A percentile compares a stretch with the other conserved stretches of the same genome.
Evolutionary conservation across 441 rosid genomes (phyloP).

Genomic region (Geranium incanum): DNA sequence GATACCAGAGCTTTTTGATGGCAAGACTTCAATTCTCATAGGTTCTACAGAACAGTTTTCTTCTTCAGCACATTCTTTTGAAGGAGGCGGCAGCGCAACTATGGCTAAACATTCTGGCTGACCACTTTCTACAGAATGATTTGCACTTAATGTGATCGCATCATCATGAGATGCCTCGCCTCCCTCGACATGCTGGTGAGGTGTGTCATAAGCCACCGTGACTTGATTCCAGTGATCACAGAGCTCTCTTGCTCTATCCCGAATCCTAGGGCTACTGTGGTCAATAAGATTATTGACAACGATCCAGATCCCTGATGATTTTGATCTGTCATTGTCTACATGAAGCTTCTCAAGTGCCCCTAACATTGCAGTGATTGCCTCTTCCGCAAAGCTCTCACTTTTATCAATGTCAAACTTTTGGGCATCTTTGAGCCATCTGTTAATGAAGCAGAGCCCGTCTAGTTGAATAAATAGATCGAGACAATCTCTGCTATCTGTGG

Average conservation of each 20-base stretch:
- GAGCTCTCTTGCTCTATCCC: constrained; percentile 62
- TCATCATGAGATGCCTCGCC: constrained; percentile 23
- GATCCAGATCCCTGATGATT: constrained; percentile 72
- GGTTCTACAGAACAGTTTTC: constrained; percentile 35
- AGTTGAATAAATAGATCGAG: constrained; percentile 78
- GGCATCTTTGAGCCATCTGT: constrained; percentile 74
- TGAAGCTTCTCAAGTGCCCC: constrained; percentile 69
- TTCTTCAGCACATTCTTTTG: constrained; percentile 29
- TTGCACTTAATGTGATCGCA: constrained; percentile 25
- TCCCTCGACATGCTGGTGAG: constrained; percentile 31
- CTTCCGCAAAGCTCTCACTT: constrained; percentile 53
- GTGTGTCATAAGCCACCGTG: constrained; percentile 26
- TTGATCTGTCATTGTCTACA: constrained; percentile 50
- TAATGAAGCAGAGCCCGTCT: constrained; percentile 66
- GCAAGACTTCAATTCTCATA: constrained; percentile 28
- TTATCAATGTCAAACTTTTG: constrained; percentile 38
- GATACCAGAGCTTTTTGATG: constrained; percentile 31
- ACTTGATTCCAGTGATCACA: constrained; percentile 54
- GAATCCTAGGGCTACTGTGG: constrained; percentile 54
- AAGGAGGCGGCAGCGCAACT: constrained; percentile 32
- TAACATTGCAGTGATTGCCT: constrained; percentile 60
- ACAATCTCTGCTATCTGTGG: constrained; percentile 79
- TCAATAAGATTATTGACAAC: constrained; percentile 61
- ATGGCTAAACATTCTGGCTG: constrained; percentile 30
- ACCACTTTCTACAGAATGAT: constrained; percentile 23